phyloP scores from a whole-genome alignment of 164 flowering plant genomes.

The Euptelea pleiosperma region DNA sequence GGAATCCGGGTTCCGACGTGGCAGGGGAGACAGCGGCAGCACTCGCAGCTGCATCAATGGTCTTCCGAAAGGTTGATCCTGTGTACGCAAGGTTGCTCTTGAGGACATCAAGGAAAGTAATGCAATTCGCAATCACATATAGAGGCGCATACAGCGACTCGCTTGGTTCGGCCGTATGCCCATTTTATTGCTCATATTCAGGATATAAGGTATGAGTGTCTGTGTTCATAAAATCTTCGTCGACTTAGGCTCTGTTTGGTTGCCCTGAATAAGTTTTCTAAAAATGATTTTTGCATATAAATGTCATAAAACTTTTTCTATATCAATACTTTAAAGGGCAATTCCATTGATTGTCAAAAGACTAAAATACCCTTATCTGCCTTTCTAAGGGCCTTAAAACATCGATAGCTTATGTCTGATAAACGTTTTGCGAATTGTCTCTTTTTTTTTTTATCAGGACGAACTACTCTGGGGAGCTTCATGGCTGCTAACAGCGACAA shows the following conservation, averaged over 20 bases:
- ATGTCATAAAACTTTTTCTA: too few species aligned
- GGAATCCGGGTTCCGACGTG: slow-evolving; percentile 78
- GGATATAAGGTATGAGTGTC: slow-evolving; percentile 59
- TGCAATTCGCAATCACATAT: slow-evolving; percentile 59
- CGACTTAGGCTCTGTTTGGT: too few species aligned
- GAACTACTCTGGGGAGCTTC: slow-evolving; percentile 92
- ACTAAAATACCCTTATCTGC: not conserved
- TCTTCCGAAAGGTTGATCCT: slow-evolving; percentile 52
- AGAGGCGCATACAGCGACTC: slow-evolving; percentile 79
- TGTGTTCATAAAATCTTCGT: too few species aligned
- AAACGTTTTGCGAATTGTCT: too few species aligned
- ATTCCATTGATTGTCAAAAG: too few species aligned
- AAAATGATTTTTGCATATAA: too few species aligned
- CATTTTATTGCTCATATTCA: slow-evolving; percentile 91
- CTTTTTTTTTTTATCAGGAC: slow-evolving; percentile 63
- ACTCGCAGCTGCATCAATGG: slow-evolving; percentile 79
- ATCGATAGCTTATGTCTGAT: too few species aligned
- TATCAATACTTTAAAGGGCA: too few species aligned
- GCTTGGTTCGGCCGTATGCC: slow-evolving; percentile 66
- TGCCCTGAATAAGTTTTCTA: too few species aligned
- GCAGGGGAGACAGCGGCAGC: slow-evolving; percentile 93
- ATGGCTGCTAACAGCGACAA: slow-evolving; percentile 79
- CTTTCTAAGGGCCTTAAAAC: too few species aligned
- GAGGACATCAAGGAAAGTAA: slow-evolving; percentile 52
- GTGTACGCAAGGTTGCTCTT: slow-evolving; percentile 47